These are phyloP conservation scores for Sorghum bicolor DNA, from an alignment of 176 grass and related monocot genomes.

Conservation along the genomic window DNA sequence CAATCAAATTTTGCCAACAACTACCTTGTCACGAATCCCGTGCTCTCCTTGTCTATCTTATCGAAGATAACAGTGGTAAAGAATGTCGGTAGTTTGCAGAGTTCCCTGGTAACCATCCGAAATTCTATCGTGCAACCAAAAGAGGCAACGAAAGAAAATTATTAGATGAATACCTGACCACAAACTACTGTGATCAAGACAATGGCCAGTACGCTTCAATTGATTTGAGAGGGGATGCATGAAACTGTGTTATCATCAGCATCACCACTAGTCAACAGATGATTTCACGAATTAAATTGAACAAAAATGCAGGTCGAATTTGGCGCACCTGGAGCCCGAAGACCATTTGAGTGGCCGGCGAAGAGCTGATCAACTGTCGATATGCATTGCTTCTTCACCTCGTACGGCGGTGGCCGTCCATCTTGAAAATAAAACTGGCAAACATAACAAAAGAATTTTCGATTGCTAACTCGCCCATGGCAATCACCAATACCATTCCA, in stretches of 20 bases:
- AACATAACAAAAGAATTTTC: background rate
- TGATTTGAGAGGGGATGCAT: background rate
- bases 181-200: conserved; percentile 26
- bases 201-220: background rate
- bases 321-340: conserved; percentile 62
- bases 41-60: conserved; percentile 69
- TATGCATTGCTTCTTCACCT: conserved; percentile 64
- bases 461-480: background rate
- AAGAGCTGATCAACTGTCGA: conserved; percentile 65
- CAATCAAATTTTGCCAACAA: background rate
- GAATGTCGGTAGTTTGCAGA: conserved; percentile 93
- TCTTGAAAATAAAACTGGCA: conserved; percentile 85
- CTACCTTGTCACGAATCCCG: conserved; percentile 68
- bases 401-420: conserved; percentile 53
- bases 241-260: background rate
- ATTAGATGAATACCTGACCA: conserved; percentile 1
- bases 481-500: background rate
- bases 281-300: background rate
- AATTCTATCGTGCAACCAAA: conserved; percentile 58
- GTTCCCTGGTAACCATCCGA: conserved; percentile 87
- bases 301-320: background rate
- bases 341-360: conserved; percentile 53
- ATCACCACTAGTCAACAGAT: background rate
- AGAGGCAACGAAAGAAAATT: background rate
- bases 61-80: conserved; percentile 72